phyloP scores from a whole-genome alignment of 352 stramenopile genomes.

The Phytopythium kandeliae region DNA sequence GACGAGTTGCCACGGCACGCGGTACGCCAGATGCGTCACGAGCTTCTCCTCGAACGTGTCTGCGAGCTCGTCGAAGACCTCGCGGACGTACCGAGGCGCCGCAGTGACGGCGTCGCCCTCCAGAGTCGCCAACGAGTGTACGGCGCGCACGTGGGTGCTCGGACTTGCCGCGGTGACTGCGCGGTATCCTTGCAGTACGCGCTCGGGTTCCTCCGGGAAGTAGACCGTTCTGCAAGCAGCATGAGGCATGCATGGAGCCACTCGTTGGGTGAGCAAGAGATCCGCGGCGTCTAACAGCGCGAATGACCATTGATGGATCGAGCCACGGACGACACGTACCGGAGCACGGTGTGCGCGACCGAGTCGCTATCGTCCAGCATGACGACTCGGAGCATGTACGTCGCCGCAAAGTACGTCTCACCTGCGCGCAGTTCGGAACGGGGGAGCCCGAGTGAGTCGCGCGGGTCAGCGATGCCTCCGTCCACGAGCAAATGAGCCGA shows the following conservation, averaged over 20 bases:
- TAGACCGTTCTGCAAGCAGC: slow-evolving; percentile 44
- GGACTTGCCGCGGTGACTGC: slow-evolving; percentile 25
- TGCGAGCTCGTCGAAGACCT: slow-evolving; percentile 77
- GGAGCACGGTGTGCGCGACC: slow-evolving; percentile 70
- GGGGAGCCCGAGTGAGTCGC: too few species aligned
- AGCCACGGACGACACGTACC: slow-evolving; percentile 9
- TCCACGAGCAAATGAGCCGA: too few species aligned
- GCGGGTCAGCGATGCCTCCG: too few species aligned
- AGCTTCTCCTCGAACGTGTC: slow-evolving; percentile 82
- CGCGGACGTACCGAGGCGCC: slow-evolving; percentile 54
- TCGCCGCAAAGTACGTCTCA: slow-evolving; percentile 62
- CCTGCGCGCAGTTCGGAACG: slow-evolving; percentile 14
- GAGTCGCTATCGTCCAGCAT: slow-evolving; percentile 55
- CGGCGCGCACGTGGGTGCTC: slow-evolving; percentile 42
- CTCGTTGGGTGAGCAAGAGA: too few species aligned
- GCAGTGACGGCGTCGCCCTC: slow-evolving; percentile 41
- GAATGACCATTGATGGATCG: too few species aligned
- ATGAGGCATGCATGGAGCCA: too few species aligned
- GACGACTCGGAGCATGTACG: slow-evolving; percentile 69
- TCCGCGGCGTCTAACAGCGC: too few species aligned
- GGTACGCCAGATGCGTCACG: slow-evolving; percentile 72
- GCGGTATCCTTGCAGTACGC: slow-evolving; percentile 45
- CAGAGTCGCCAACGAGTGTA: slow-evolving; percentile 63
- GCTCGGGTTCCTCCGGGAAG: slow-evolving; percentile 45
- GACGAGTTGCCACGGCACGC: slow-evolving; percentile 73